Evolutionary conservation across 2,329 filamentous ascomycete species (phyloP).

Genomic region (Xylaria digitata): DNA sequence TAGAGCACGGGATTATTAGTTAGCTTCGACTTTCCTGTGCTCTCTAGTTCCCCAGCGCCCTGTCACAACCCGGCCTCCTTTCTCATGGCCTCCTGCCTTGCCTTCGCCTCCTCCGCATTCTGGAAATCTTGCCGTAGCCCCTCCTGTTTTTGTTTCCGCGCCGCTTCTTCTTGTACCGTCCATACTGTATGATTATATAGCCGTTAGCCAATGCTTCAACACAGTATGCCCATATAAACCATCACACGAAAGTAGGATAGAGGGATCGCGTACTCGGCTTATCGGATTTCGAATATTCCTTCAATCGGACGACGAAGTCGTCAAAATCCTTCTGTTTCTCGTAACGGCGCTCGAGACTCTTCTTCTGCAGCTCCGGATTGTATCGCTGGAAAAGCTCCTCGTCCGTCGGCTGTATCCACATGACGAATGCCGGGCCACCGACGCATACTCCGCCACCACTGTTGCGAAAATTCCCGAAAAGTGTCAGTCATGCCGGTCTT

Average conservation of each 20-base stretch:
- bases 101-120: constrained; percentile 53
- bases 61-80: constrained; percentile 49
- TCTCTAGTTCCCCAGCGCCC: constrained; percentile 16
- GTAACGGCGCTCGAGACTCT: constrained; percentile 81
- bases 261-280: constrained; percentile 79
- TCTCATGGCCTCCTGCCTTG: constrained; percentile 56
- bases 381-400: constrained; percentile 93
- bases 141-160: constrained; percentile 52
- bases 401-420: constrained; percentile 83
- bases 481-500: constrained; percentile 16
- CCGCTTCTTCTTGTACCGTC: constrained; percentile 57
- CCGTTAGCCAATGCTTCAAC: constrained; percentile 17
- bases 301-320: constrained; percentile 84
- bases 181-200: constrained; percentile 53
- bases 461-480: background rate
- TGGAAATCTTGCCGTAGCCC: constrained; percentile 51
- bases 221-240: background rate
- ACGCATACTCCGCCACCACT: constrained; percentile 65
- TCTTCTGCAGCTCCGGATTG: constrained; percentile 92
- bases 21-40: constrained; percentile 31
- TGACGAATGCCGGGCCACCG: constrained; percentile 86
- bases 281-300: constrained; percentile 89
- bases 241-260: background rate
- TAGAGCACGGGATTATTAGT: constrained; percentile 19
- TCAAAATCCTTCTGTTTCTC: constrained; percentile 88